Evolutionary conservation across 2,329 filamentous ascomycete genomes (phyloP).

Genomic region (Phyllosticta capitalensis): DNA sequence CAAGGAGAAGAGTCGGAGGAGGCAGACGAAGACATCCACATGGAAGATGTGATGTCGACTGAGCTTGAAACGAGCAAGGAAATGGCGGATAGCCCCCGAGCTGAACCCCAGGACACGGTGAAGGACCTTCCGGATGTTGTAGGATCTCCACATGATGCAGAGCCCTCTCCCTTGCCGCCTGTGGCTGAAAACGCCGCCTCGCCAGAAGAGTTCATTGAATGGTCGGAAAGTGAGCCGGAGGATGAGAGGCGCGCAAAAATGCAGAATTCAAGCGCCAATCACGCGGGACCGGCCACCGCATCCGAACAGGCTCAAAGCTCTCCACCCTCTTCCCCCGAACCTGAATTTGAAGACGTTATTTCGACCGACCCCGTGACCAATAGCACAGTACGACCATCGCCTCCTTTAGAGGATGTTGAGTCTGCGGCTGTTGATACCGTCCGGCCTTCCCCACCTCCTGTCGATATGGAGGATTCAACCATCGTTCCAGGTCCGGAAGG

Average conservation of each 20-base stretch:
- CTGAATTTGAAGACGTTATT: constrained; percentile 38
- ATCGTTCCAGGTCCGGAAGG: constrained; percentile 20
- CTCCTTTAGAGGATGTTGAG: neutral
- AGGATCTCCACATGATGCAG: neutral
- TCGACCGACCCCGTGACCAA: constrained; percentile 19
- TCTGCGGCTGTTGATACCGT: neutral
- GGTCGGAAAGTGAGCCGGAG: constrained; percentile 43
- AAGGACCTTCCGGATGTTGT: neutral
- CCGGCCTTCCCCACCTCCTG: constrained; percentile 14
- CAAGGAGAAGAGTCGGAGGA: constrained; percentile 42
- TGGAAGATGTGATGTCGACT: constrained; percentile 25
- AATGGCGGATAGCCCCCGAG: constrained; percentile 35
- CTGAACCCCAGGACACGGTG: constrained; percentile 30
- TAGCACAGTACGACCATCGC: neutral
- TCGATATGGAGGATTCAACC: constrained; percentile 19
- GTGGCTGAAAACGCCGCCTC: neutral
- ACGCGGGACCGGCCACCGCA: neutral
- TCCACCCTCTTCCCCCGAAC: constrained; percentile 39
- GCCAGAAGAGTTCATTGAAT: constrained; percentile 17
- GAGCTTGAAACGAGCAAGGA: constrained; percentile 30
- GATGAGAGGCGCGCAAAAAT: neutral
- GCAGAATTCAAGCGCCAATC: neutral
- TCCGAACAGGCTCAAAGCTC: constrained; percentile 15
- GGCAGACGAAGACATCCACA: constrained; percentile 30
- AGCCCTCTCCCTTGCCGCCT: neutral